Conservation (phyloP, 2,329 filamentous ascomycete species). For the Paramyrothecium sp. region DNA sequence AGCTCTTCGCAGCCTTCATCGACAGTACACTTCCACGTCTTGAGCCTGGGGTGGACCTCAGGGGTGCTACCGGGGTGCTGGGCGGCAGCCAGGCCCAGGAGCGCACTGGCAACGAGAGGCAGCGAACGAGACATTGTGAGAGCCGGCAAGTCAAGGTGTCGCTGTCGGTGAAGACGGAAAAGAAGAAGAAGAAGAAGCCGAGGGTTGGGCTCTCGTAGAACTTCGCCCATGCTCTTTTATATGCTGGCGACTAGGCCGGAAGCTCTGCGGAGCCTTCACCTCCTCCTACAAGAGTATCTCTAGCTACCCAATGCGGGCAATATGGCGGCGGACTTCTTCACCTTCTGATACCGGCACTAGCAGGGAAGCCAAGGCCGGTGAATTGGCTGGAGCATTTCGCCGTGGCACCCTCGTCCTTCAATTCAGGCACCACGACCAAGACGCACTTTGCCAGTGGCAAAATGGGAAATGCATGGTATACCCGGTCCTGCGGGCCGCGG, state of each 20-base stretch:
- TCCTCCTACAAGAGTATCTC: too few relatives aligned
- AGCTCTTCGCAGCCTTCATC: conserved; percentile 44
- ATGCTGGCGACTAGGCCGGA: background rate
- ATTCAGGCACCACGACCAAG: too few relatives aligned
- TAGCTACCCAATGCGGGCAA: too few relatives aligned
- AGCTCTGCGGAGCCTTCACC: too few relatives aligned
- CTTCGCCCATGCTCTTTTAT: background rate
- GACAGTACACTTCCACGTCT: conserved; percentile 51
- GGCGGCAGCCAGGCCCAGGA: conserved; percentile 17
- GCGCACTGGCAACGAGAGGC: conserved; percentile 2
- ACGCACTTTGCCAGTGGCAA: too few relatives aligned
- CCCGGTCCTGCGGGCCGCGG: background rate
- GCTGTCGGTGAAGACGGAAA: background rate
- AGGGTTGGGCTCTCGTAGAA: too few relatives aligned
- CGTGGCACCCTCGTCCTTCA: too few relatives aligned
- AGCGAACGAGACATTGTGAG: conserved; percentile 1
- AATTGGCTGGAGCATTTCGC: too few relatives aligned
- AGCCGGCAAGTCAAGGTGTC: background rate
- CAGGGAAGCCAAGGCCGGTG: too few relatives aligned
- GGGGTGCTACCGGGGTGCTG: conserved; percentile 37
- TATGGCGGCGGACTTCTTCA: too few relatives aligned
- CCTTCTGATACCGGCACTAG: too few relatives aligned
- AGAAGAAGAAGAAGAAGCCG: background rate
- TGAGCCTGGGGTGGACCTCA: conserved; percentile 50
- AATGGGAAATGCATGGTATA: background rate